Conservation (phyloP, 2,329 filamentous ascomycete genomes). For the Fusarium chlamydosporum region DNA sequence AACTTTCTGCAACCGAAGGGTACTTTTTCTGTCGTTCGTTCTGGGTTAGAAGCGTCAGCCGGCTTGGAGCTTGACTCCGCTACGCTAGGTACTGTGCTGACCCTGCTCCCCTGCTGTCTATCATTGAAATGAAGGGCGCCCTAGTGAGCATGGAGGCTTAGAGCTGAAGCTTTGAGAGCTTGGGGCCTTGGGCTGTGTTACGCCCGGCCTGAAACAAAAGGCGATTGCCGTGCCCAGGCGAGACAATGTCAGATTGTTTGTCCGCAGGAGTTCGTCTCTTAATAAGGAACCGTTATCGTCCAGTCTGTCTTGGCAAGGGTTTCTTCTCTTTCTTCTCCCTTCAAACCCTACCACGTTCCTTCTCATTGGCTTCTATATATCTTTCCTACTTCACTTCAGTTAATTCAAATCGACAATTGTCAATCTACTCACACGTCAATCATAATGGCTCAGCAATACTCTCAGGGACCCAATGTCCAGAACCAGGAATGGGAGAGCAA, state of each 20-base stretch:
- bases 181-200: slow-evolving; percentile 20
- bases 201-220: slow-evolving; percentile 25
- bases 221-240: slow-evolving; percentile 27
- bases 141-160: slow-evolving; percentile 31
- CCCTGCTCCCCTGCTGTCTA: slow-evolving; percentile 31
- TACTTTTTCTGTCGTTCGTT: slow-evolving; percentile 5
- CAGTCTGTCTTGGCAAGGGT: not conserved
- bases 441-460: slow-evolving; percentile 49
- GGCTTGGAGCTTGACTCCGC: slow-evolving; percentile 37
- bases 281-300: slow-evolving; percentile 24
- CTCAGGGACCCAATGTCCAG: slow-evolving; percentile 48
- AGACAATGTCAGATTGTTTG: slow-evolving; percentile 8
- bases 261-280: slow-evolving; percentile 25
- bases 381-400: not conserved
- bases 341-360: not conserved
- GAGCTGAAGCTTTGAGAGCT: slow-evolving; percentile 26
- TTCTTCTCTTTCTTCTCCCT: slow-evolving; percentile 1
- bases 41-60: slow-evolving; percentile 31
- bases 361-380: not conserved
- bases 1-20: slow-evolving; percentile 15
- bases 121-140: slow-evolving; percentile 46
- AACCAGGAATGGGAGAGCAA: slow-evolving; percentile 57
- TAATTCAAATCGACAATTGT: not conserved
- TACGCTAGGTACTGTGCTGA: slow-evolving; percentile 13
- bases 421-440: slow-evolving; percentile 9